Conservation (phyloP, 352 stramenopile genomes). For the Pythium phragmitis region DNA sequence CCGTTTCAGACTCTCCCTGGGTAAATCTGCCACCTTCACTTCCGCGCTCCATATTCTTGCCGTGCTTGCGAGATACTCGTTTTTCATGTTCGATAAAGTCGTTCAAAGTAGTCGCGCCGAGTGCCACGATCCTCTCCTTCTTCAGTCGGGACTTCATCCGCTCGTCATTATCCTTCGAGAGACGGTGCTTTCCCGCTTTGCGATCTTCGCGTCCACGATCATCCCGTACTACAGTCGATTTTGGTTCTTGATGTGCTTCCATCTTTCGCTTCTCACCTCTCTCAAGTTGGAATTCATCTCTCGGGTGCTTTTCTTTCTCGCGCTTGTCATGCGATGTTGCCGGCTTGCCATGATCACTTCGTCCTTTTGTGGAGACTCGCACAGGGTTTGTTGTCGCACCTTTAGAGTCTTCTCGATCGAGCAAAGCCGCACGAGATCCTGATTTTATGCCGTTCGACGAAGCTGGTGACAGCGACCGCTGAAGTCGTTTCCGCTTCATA, state of each 20-base stretch:
- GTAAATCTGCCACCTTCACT: neutral
- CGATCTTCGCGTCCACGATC: neutral
- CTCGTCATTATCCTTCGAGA: neutral
- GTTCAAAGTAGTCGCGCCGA: constrained; percentile 5
- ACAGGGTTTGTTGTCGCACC: neutral
- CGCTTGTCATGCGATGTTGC: no score
- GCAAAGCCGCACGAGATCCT: neutral
- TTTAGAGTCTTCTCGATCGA: constrained; percentile 4
- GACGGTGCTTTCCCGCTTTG: neutral
- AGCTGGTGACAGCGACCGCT: constrained; percentile 11
- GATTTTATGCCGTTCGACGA: constrained; percentile 12
- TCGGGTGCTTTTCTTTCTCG: no score
- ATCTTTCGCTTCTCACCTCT: neutral
- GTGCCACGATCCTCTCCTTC: neutral
- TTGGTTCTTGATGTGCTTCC: neutral
- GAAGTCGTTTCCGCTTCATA: constrained; percentile 12
- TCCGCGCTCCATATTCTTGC: neutral
- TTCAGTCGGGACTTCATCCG: constrained; percentile 4
- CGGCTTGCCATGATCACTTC: neutral
- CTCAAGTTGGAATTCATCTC: neutral
- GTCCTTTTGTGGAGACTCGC: neutral
- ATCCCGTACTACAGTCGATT: neutral
- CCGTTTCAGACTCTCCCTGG: neutral
- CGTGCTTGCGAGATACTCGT: neutral
- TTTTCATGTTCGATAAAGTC: constrained; percentile 21